phyloP scores from a whole-genome alignment of 1,284 basidiomycete species.

The Marasmius sp. region DNA sequence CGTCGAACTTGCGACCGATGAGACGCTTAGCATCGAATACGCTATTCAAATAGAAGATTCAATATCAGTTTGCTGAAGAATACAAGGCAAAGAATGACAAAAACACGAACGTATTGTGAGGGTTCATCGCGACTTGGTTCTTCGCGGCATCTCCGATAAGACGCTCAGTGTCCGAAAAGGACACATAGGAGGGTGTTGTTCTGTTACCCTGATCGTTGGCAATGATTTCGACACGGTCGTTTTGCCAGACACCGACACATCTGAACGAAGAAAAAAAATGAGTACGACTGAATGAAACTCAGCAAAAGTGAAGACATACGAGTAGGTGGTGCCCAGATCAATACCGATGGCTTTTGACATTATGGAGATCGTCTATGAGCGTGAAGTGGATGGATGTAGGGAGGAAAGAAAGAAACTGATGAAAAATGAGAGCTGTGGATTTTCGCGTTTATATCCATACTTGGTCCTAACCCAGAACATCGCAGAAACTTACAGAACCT shows the following conservation, averaged over 20 bases:
- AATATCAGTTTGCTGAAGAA: slow-evolving; percentile 6
- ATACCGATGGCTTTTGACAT: slow-evolving; percentile 91
- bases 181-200: slow-evolving; percentile 82
- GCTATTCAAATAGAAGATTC: slow-evolving; percentile 31
- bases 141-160: slow-evolving; percentile 81
- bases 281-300: slow-evolving; percentile 2
- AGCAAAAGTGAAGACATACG: slow-evolving; percentile 45
- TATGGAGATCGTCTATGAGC: slow-evolving; percentile 5
- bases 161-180: slow-evolving; percentile 78
- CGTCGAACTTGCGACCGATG: slow-evolving; percentile 76
- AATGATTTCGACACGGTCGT: slow-evolving; percentile 81
- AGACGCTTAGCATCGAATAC: slow-evolving; percentile 83
- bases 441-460: slow-evolving; percentile 4
- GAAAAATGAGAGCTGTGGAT: not conserved
- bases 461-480: not conserved
- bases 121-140: slow-evolving; percentile 68
- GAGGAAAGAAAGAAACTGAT: not conserved
- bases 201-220: slow-evolving; percentile 87
- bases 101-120: slow-evolving; percentile 38
- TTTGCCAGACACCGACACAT: slow-evolving; percentile 39
- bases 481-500: slow-evolving; percentile 4
- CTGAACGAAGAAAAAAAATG: slow-evolving; percentile 26
- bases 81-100: not conserved
- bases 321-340: slow-evolving; percentile 87
- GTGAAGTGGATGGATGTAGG: slow-evolving; percentile 1